Evolutionary conservation across 2,329 filamentous ascomycete genomes (phyloP).

Genomic region (Pseudofabraea citricarpa): DNA sequence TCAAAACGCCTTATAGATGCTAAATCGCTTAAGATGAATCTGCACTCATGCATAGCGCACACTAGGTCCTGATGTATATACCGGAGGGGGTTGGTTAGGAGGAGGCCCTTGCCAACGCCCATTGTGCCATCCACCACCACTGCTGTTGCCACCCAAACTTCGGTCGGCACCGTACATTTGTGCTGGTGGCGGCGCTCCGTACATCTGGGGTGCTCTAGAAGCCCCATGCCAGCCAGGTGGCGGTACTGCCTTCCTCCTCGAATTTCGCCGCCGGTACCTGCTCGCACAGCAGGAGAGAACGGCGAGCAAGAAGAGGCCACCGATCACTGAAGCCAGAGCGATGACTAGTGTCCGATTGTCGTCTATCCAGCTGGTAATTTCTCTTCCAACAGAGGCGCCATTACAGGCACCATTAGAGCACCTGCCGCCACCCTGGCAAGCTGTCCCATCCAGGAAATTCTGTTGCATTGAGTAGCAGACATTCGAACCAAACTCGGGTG

Average conservation of each 20-base stretch:
- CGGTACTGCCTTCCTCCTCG: constrained; percentile 1
- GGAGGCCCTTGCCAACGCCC: constrained; percentile 10
- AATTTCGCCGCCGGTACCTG: constrained; percentile 36
- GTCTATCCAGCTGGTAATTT: constrained; percentile 71
- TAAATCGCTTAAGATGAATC: not conserved
- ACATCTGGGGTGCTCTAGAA: not conserved
- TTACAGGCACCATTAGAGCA: constrained; percentile 76
- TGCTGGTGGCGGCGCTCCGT: not conserved
- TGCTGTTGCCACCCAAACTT: not conserved
- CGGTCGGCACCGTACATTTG: not conserved
- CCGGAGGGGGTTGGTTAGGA: constrained; percentile 1
- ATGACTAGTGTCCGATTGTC: constrained; percentile 79
- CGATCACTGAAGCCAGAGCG: constrained; percentile 67
- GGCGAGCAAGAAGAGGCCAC: constrained; percentile 64
- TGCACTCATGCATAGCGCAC: constrained; percentile 13
- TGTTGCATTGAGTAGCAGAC: constrained; percentile 75
- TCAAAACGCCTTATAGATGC: not conserved
- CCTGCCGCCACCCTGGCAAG: constrained; percentile 72
- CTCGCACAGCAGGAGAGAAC: constrained; percentile 63
- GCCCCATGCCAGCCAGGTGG: constrained; percentile 7
- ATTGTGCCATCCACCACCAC: constrained; percentile 10
- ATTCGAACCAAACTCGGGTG: constrained; percentile 59
- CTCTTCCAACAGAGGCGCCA: constrained; percentile 63
- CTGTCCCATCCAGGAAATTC: constrained; percentile 90
- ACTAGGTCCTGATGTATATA: constrained; percentile 11